Base-by-base conservation (phyloP, 1,284 basidiomycete genomes). In the Cryptococcus maquisensis region DNA sequence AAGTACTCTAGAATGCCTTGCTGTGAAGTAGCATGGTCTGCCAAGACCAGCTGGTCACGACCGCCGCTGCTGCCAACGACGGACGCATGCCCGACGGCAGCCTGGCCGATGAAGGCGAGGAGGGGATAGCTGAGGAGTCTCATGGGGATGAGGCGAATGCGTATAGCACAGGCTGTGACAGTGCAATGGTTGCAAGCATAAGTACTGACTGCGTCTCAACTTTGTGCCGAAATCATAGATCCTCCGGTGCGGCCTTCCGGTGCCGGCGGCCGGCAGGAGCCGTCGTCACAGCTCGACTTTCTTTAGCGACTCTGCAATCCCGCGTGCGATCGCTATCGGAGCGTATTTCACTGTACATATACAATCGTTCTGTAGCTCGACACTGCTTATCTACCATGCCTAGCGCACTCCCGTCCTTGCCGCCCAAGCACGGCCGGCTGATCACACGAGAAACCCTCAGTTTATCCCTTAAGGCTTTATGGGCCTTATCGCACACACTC, bases 401-500 rank as follows among this genome's bases (percentile, higher is more conserved):
- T 54, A 51, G 47, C 20, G 42, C 54, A 8, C 16, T 15, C 1
- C 39, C 39, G 9, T 15, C 20, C 13, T 40, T 15, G 1, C 20
- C 16, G 39, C 7, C n/a, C n/a, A 8, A 40, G 16, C 16, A 15
- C 39, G 16, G 6, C 20, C 39, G 39, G 4, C 28, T 32, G 7
- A 10, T 32, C 39, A 8, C 28, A 10, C 56, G 32, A 51, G 52
- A 35, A 49, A 41, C 23, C 49, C 35, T 37, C 61, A 64, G 63
- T 24, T 66, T 59, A 5, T 60, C 63, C 2, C 47, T 67, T 18
- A 67, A 61, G 20, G 64, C 66, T 0, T 47, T 51, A 13, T 74
- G 72, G 72, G 63, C 66, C 1, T 69, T 65, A n/a, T 49, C 68
- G 3, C 69, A 72, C 54, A 64, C 68, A 3, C 51, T 65, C 12